Percentiles rank a stretch among this genome's conserved stretches.
These are phyloP conservation scores for Metschnikowia chrysomelidarum DNA, from an alignment of 805 yeast genomes.

Conservation along the genomic window DNA sequence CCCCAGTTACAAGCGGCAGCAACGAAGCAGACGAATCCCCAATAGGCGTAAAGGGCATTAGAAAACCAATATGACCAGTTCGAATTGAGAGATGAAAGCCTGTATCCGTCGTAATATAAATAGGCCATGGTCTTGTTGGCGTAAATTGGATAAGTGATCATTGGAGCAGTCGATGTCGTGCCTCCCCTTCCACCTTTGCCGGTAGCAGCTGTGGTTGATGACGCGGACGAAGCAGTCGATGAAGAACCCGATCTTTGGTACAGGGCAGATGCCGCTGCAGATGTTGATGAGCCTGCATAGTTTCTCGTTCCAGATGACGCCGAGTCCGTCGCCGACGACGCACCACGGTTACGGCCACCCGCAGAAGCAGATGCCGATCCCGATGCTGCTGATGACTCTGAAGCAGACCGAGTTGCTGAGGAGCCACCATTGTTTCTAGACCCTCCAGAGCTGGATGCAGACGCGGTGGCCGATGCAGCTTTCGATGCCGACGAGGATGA, in stretches of 20 bases:
- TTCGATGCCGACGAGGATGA: slow-evolving; percentile 5
- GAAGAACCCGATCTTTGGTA: too few species aligned
- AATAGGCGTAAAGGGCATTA: slow-evolving; percentile 13
- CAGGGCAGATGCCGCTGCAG: too few species aligned
- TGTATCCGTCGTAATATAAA: slow-evolving; percentile 5
- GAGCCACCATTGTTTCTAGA: too few species aligned
- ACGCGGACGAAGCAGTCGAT: neutral
- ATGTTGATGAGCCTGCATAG: too few species aligned
- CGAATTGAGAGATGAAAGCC: slow-evolving; percentile 10
- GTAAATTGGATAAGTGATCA: slow-evolving; percentile 13
- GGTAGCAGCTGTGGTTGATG: slow-evolving; percentile 1
- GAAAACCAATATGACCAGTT: slow-evolving; percentile 15
- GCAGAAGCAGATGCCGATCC: neutral
- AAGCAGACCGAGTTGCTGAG: too few species aligned
- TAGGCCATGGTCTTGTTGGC: slow-evolving; percentile 8
- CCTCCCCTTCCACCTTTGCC: neutral
- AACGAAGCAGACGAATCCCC: slow-evolving; percentile 13
- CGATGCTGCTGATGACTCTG: neutral
- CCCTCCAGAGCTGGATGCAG: too few species aligned
- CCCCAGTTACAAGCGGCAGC: slow-evolving; percentile 18
- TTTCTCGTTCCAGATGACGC: too few species aligned
- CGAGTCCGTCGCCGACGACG: too few species aligned
- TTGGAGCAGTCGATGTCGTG: slow-evolving; percentile 1
- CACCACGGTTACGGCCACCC: too few species aligned
- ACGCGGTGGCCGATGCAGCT: neutral